Percentiles rank a stretch among this genome's conserved stretches.
phyloP scores from a whole-genome alignment of 2,329 filamentous ascomycete genomes.

The Calonectria crousiana region DNA sequence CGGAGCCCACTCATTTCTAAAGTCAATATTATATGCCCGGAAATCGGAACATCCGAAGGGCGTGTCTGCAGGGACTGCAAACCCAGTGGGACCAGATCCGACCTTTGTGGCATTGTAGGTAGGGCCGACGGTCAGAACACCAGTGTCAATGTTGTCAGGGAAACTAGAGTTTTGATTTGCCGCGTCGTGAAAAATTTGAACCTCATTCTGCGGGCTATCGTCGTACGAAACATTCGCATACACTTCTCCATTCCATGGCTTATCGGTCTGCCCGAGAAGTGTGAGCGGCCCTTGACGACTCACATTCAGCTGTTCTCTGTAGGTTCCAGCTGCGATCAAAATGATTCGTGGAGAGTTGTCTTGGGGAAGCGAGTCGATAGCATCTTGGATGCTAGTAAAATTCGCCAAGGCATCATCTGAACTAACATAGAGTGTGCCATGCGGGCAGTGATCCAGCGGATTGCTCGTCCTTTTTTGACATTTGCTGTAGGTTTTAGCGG shows the following conservation, averaged over 20 bases:
- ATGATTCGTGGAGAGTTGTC: conserved; percentile 51
- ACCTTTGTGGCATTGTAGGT: conserved; percentile 72
- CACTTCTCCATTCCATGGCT: conserved; percentile 44
- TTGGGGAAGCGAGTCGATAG: conserved; percentile 52
- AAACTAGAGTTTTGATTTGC: conserved; percentile 60
- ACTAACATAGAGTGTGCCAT: conserved; percentile 54
- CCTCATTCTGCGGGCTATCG: conserved; percentile 52
- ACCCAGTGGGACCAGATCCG: conserved; percentile 71
- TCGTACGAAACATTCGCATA: conserved; percentile 60
- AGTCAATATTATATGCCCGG: conserved; percentile 75
- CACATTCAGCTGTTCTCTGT: conserved; percentile 74
- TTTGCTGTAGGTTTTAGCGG: conserved; percentile 18
- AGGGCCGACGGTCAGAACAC: conserved; percentile 71
- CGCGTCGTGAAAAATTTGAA: conserved; percentile 69
- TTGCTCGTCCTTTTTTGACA: conserved; percentile 20
- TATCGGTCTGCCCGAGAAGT: conserved; percentile 66
- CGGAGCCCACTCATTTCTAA: conserved; percentile 69
- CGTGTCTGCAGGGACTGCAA: conserved; percentile 68
- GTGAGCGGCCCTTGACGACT: conserved; percentile 71
- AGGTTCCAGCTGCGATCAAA: conserved; percentile 69
- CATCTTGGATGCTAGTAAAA: conserved; percentile 54
- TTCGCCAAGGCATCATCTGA: conserved; percentile 45
- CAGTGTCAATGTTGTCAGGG: conserved; percentile 72
- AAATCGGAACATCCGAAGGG: conserved; percentile 74
- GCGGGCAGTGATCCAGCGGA: conserved; percentile 49